These are phyloP conservation scores for Pseudopyricularia cyperi DNA, from an alignment of 2,329 filamentous ascomycete genomes.

Conservation along the genomic window DNA sequence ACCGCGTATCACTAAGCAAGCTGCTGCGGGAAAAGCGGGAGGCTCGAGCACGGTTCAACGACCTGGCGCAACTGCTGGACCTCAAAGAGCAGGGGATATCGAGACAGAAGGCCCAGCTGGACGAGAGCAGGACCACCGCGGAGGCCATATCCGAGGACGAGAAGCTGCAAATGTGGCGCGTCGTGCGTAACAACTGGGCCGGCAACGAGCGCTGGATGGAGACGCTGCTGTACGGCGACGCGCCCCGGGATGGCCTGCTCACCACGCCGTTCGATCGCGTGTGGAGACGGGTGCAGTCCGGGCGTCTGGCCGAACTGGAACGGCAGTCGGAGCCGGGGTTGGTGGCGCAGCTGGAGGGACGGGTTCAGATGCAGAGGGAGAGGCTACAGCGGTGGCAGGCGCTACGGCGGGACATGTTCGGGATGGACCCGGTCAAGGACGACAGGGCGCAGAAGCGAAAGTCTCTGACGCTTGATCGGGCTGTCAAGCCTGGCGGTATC, in stretches of 20 bases:
- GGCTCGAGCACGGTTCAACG: constrained; percentile 42
- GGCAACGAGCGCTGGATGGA: constrained; percentile 66
- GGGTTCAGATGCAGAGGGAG: constrained; percentile 52
- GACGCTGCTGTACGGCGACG: constrained; percentile 54
- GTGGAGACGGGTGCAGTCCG: constrained; percentile 54
- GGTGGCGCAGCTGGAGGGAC: constrained; percentile 56
- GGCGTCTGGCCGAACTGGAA: constrained; percentile 43
- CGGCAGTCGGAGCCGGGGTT: constrained; percentile 24
- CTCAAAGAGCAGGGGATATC: constrained; percentile 47
- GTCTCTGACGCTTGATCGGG: background rate
- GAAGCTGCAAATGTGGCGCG: constrained; percentile 39
- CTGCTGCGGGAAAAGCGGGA: constrained; percentile 47
- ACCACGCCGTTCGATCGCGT: constrained; percentile 55
- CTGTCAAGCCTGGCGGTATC: constrained; percentile 23
- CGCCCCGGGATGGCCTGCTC: constrained; percentile 49
- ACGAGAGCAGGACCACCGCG: constrained; percentile 1
- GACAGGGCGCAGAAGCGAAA: constrained; percentile 11
- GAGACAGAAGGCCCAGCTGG: constrained; percentile 34
- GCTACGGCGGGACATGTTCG: constrained; percentile 41
- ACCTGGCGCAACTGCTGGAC: constrained; percentile 53
- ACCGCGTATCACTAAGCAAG: constrained; percentile 53
- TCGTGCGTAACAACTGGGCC: constrained; percentile 62
- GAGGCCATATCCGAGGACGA: constrained; percentile 25
- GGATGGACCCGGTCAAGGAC: constrained; percentile 12
- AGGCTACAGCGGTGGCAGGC: constrained; percentile 61